These are phyloP conservation scores for Pseudonectria foliicola DNA, from an alignment of 2,329 filamentous ascomycete species.

Conservation along the genomic window DNA sequence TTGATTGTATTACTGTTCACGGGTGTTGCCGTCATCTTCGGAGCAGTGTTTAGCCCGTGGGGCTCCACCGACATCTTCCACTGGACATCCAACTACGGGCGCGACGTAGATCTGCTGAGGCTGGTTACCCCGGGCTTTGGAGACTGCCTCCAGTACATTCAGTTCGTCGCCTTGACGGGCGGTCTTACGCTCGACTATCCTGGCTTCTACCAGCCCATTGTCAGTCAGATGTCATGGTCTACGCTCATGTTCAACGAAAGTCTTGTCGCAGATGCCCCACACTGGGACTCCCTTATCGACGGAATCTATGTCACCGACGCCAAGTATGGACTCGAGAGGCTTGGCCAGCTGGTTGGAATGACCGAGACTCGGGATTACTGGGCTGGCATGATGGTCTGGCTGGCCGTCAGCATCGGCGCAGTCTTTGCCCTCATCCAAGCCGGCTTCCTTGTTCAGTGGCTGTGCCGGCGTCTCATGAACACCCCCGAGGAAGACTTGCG, in stretches of 20 bases:
- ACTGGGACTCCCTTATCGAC: conserved; percentile 64
- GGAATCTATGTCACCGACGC: conserved; percentile 80
- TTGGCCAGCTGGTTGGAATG: conserved; percentile 81
- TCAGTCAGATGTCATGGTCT: conserved; percentile 85
- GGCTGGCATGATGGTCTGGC: conserved; percentile 90
- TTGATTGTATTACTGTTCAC: conserved; percentile 72
- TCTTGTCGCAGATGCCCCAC: conserved; percentile 63
- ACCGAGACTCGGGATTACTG: conserved; percentile 70
- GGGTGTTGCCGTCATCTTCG: conserved; percentile 73
- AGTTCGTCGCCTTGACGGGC: conserved; percentile 86
- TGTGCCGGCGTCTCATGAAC: conserved; percentile 62
- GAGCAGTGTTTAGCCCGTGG: conserved; percentile 89
- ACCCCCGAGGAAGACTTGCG: conserved; percentile 80
- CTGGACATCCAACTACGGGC: conserved; percentile 97
- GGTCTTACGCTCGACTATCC: conserved; percentile 82
- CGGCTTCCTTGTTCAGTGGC: conserved; percentile 70
- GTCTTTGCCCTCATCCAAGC: conserved; percentile 66
- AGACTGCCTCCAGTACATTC: conserved; percentile 94
- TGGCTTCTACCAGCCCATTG: conserved; percentile 86
- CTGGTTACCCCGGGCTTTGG: conserved; percentile 94
- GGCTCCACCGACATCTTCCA: conserved; percentile 83
- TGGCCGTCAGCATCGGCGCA: conserved; percentile 66
- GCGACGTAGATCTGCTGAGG: conserved; percentile 83
- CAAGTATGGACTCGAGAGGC: conserved; percentile 69
- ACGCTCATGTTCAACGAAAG: conserved; percentile 88